Evolutionary conservation across 2,329 filamentous ascomycete genomes (phyloP).

Genomic region (Colletotrichum sp.): DNA sequence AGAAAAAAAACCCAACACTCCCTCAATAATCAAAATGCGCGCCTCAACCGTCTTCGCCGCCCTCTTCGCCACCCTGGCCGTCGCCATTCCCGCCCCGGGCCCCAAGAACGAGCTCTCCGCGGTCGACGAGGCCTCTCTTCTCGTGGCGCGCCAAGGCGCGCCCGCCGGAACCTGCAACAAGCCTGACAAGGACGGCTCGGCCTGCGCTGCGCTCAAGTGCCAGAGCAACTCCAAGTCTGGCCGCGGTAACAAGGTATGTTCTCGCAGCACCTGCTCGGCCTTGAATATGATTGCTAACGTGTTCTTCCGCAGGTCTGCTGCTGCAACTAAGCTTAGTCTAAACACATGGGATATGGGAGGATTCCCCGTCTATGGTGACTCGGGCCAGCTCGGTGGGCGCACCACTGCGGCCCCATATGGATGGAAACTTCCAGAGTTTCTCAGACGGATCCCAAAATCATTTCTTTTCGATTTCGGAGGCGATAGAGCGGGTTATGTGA

Average conservation of each 20-base stretch:
- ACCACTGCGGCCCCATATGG: fast-evolving
- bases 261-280: too few species aligned
- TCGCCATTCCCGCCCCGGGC: background rate
- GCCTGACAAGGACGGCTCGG: background rate
- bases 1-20: background rate
- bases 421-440: background rate
- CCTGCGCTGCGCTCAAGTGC: background rate
- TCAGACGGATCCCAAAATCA: fast-evolving
- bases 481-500: background rate
- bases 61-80: constrained; percentile 7
- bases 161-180: background rate
- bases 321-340: background rate
- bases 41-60: background rate
- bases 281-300: background rate
- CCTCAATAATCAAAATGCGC: background rate
- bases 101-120: background rate
- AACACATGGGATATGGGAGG: background rate
- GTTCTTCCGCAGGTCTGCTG: background rate
- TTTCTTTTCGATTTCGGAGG: background rate
- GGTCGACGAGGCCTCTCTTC: background rate
- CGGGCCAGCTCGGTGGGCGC: background rate
- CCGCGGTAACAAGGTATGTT: background rate
- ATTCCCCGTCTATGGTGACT: fast-evolving
- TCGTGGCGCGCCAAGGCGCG: background rate
- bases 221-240: background rate